Evolutionary conservation across 148 eudicot genomes (phyloP), one percentile per base, ranked within the genome.

Genomic region (Silene latifolia): DNA sequence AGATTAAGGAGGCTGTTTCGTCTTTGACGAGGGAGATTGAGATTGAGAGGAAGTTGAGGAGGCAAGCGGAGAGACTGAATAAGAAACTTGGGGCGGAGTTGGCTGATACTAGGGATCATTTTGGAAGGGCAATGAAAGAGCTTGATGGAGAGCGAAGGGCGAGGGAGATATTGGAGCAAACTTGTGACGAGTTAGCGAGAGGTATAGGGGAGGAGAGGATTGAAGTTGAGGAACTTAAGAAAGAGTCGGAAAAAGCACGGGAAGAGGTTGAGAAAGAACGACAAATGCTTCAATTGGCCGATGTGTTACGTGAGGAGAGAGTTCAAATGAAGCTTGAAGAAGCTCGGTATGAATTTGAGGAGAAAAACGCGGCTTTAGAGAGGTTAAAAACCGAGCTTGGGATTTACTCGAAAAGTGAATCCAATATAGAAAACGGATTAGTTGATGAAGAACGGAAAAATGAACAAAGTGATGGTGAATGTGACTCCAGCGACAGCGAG

Each of bases 291-390:
- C 93, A 90, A 59, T 54, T 93, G 19, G 98, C 97, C 7, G 98
- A 93, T 83, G 86, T 91, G 24, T 53, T 93, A 19, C 83, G 98
- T 0, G 98, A 93, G 81, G 98, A 93, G 76, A 82, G 98, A 71
- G 98, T 93, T 42, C 98, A 93, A 75, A 93, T 93, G 98, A 93
- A 93, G 85, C 89, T 93, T 23, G 74, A 83, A 12, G 98, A 93
- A 24, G 98, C 98, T 51, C 87, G 77, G 77, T 84, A 91, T 29
- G 88, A 93, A 67, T 93, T 83, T 62, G 97, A 93, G 82, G 97
- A 93, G 85, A 93, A 93, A 75, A 87, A 86, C 69, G 91, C 85
- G 32, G 89, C 86, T 20, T 79, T 91, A 25, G 91, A 93, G 72
- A 86, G 82, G 79, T 67, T 91, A 73, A 89, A 83, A 78, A 86